Base-by-base conservation (phyloP, 805 yeast species). In the Suhomyces vadensis region DNA sequence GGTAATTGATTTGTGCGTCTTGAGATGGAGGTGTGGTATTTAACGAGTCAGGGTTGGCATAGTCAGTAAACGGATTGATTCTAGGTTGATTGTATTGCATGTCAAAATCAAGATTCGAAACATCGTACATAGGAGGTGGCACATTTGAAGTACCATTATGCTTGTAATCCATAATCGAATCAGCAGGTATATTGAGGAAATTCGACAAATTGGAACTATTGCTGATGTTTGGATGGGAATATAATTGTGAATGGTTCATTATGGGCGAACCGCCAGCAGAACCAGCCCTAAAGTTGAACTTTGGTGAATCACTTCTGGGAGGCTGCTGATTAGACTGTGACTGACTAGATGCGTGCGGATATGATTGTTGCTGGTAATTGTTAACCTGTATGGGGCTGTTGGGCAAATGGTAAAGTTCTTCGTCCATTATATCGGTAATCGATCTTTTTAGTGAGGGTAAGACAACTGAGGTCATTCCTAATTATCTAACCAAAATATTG, bases 401-500 rank as follows among this genome's bases (percentile, higher is more conserved):
- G 8, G 73, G 72, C 20, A 60, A 50, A 37, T 71, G 75, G 50
- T 78, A 79, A 23, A 80, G 62, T 47, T 80, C 85, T 43, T 81
- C 85, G 49, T 80, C 85, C 73, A 79, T 72, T 16, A 79, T 75
- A 49, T 79, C 84, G 13, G 81, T 76, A 42, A 78, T 58, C 16
- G 83, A 69, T 52, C 81, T 74, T 57, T 77, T 75, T 31, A 77
- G 63, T 11, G 65, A 61, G 20, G 83, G 83, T 46, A 75, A 69
- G 17, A 67, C 61, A n/a, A 78, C 75, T 11, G 81, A 76, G 17
- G 80, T 69, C 81, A 76, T 76, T 29, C 16, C 33, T 37, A 11
- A 25, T 10, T 21, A 29, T 14, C 16, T 14, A 26, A 29, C 10
- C 20, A 14, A 29, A 14, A 8, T 29, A 29, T 29, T 29, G 33